phyloP scores from a whole-genome alignment of 2,329 filamentous ascomycete species.

The Alternaria dauci region DNA sequence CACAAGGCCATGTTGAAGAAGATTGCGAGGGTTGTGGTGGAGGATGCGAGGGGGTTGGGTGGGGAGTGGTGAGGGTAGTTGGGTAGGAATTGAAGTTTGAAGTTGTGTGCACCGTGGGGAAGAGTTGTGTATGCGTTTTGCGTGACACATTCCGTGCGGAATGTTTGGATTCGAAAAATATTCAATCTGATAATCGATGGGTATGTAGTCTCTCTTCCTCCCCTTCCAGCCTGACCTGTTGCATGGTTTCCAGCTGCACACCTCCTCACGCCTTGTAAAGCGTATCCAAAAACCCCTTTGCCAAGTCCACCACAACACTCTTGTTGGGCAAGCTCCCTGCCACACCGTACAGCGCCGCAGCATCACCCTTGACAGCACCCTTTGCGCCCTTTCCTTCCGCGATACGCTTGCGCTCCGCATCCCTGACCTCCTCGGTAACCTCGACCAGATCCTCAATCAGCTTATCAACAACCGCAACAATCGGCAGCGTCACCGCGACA shows the following conservation, averaged over 20 bases:
- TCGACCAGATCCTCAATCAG: constrained; percentile 74
- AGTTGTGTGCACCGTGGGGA: no score
- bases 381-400: constrained; percentile 72
- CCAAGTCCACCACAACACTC: constrained; percentile 89
- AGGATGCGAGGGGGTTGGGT: constrained; percentile 66
- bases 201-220: not conserved
- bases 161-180: no score
- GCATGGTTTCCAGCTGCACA: not conserved
- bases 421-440: constrained; percentile 73
- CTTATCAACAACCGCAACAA: constrained; percentile 80
- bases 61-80: constrained; percentile 27
- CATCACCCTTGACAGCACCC: constrained; percentile 72
- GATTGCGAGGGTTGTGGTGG: constrained; percentile 80
- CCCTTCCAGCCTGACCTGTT: not conserved
- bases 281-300: constrained; percentile 89
- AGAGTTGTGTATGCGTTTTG: no score
- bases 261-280: constrained; percentile 79
- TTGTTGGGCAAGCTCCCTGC: constrained; percentile 96
- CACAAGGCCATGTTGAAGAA: constrained; percentile 86
- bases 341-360: constrained; percentile 91
- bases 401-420: constrained; percentile 77
- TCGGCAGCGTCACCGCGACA: constrained; percentile 89
- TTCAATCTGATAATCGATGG: no score
- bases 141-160: no score
- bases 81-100: no score